Evolutionary conservation across 768 basidiomycete species (phyloP).

Genomic region (Tulasnella calospora): DNA sequence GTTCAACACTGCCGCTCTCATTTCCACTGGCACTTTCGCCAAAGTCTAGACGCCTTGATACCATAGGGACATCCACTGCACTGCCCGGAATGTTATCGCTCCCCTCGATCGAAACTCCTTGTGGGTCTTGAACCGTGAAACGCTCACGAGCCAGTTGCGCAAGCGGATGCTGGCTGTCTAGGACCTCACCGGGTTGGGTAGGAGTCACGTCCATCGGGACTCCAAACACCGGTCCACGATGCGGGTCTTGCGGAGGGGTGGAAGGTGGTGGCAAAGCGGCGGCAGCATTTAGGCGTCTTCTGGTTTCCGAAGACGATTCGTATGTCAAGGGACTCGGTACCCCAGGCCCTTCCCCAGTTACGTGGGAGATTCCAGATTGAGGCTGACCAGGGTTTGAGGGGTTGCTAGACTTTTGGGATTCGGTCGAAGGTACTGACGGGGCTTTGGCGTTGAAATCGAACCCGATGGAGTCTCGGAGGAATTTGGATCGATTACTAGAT

Average conservation of each 20-base stretch:
- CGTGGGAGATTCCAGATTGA: background rate
- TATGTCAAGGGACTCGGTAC: background rate
- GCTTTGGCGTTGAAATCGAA: slow-evolving; percentile 19
- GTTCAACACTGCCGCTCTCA: background rate
- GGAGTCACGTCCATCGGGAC: background rate
- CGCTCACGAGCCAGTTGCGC: background rate
- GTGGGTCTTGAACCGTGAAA: background rate
- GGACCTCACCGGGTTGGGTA: slow-evolving; percentile 8
- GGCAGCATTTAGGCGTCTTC: background rate
- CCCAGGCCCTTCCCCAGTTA: background rate
- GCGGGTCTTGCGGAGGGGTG: background rate
- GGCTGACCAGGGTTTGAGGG: background rate
- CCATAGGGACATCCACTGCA: background rate
- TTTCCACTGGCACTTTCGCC: background rate
- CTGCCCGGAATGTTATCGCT: background rate
- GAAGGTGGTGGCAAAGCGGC: background rate
- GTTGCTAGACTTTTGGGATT: slow-evolving; percentile 11
- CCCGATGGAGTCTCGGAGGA: background rate
- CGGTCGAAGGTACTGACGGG: background rate
- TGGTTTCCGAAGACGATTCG: background rate
- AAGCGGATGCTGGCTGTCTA: slow-evolving; percentile 17
- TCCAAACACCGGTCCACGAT: background rate
- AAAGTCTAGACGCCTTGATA: background rate
- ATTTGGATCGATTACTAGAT: background rate
- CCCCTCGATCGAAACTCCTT: background rate